Base-by-base conservation (phyloP, 768 basidiomycete genomes). In the Amanita pallidorosea region DNA sequence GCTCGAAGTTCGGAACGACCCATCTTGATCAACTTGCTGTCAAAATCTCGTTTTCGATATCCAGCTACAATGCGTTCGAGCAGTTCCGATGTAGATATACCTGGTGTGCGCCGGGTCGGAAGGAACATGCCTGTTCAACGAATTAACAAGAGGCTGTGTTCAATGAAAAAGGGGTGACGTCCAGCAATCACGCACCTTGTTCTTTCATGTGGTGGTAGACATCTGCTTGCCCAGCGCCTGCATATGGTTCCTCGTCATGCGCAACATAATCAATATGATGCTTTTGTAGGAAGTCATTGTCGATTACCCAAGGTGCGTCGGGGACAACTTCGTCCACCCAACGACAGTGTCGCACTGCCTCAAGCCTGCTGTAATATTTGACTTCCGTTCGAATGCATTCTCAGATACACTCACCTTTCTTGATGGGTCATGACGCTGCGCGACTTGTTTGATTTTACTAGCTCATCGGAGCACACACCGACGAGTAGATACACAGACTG, bases 291-390 rank as follows among this genome's bases (percentile, higher is more conserved):
- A 96, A 99, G 0, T 74, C 82, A 50, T 84, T 72, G 56, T 84
- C 81, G 53, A 98, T 73, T 36, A 90, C 71, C 96, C 95, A 97
- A 2, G 96, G 96, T 2, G 86, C 88, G 35, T 90, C 86, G 5
- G 89, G 77, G 20, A 96, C 72, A 43, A 99, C 84, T 66, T 97
- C 87, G 62, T 96, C 92, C 1, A 93, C 92, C 95, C 95, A 99
- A 51, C 90, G 80, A 63, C 94, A 94, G 63, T 98, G 91, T n/a
- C 89, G 75, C n/a, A 84, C 86, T 5, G 87, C 80, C 67, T 98
- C 96, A 58, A 92, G 74, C 53, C 85, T 87, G 47, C 11, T 44
- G 17, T 27, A 35, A 22, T 13, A 38, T 46, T 46, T 18, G 36
- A 38, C 33, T 25, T 35, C 13, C 27, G 23, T 43, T 35, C 34